phyloP scores from a whole-genome alignment of 345 rosid genomes.

The Moricandia moricandioides region DNA sequence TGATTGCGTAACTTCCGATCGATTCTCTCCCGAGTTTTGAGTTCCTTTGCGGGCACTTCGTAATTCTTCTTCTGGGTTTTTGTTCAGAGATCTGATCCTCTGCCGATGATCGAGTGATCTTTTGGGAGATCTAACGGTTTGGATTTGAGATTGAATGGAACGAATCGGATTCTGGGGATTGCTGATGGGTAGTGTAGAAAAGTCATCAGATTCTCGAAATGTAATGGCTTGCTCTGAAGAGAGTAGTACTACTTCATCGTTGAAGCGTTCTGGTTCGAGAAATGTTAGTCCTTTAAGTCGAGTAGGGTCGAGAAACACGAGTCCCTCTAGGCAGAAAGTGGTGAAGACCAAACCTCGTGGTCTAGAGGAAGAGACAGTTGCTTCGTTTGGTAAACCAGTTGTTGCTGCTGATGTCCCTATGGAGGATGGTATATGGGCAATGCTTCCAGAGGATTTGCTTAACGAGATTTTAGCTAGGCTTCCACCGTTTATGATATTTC shows the following conservation, averaged over 20 bases:
- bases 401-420: slow-evolving; percentile 65
- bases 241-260: slow-evolving; percentile 41
- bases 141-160: no score
- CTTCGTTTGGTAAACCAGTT: slow-evolving; percentile 71
- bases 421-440: slow-evolving; percentile 93
- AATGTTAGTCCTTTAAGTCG: no score
- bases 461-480: slow-evolving; percentile 87
- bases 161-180: no score
- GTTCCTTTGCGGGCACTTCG: slow-evolving; percentile 23
- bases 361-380: slow-evolving; percentile 78
- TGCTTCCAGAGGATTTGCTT: slow-evolving; percentile 93
- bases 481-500: slow-evolving; percentile 90
- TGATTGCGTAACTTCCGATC: slow-evolving; percentile 30
- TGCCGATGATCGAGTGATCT: slow-evolving; percentile 5
- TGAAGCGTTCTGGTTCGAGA: slow-evolving; percentile 47
- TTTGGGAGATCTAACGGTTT: not conserved
- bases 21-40: not conserved
- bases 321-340: slow-evolving; percentile 83
- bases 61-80: not conserved
- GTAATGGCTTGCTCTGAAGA: slow-evolving; percentile 40
- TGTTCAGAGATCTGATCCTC: not conserved
- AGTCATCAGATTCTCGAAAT: slow-evolving; percentile 51
- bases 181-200: slow-evolving; percentile 27
- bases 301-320: slow-evolving; percentile 55
- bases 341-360: slow-evolving; percentile 94